Evolutionary conservation across 1,284 basidiomycete genomes (phyloP), one percentile per base, ranked within the genome.

Genomic region (Ganoderma multipileum): DNA sequence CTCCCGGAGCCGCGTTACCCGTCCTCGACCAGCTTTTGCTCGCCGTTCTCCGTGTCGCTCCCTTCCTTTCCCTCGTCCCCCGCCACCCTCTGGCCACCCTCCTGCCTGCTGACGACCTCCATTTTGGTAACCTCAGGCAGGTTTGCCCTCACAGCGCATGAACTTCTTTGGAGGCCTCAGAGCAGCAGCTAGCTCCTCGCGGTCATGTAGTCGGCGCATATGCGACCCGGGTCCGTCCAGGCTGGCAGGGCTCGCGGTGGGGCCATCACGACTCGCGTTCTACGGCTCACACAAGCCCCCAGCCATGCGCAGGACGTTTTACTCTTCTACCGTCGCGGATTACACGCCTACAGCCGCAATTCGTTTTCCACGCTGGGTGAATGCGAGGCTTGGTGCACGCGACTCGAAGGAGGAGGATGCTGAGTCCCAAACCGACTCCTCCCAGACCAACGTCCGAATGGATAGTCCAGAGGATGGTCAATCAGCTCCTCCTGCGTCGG

Each of bases 311-410:
- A 75, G 78, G 18, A 69, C 70, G 54, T 79, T 79, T 69, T 77
- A 77, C 71, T 75, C 78, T n/a, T 78, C 78, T 0, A 76, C 75
- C 1, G 76, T 78, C 60, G 76, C 73, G 26, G 78, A 78, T 66
- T 78, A 71, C 66, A 73, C 76, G 38, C 74, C 76, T 11, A 73
- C 75, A 2, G 69, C 72, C 18, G 71, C 72, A n/a, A 59, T 73
- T 14, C 74, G 74, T 20, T 74, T 73, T 44, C 78, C 78, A 41
- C 75, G 77, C 58, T 79, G 78, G 78, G 73, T 79, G 42, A 78
- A 77, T 65, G 62, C 69, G 28, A 74, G 74, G 58, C 67, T 70
- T 12, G 66, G 71, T 44, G 30, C 58, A 36, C 73, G 66, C 60
- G 64, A 68, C 58, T 58, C 70, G 47, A 67, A 72, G 64, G 62